Base-by-base conservation (phyloP, 306 rosid genomes). In the Dryas octopetala region DNA sequence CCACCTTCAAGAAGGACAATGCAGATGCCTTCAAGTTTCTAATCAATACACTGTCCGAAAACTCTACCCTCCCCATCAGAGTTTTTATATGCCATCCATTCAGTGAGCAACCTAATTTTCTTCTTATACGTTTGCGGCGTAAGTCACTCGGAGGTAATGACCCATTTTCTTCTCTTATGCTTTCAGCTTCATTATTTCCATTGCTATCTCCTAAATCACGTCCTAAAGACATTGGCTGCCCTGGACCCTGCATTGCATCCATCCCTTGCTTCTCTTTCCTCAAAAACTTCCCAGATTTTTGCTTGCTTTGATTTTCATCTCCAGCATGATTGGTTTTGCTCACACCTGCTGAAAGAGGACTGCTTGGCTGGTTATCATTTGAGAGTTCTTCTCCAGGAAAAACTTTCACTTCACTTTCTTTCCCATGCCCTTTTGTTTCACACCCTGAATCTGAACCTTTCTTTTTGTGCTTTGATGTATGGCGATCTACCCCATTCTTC, bases 401-500 rank as follows among this genome's bases (percentile, higher is more conserved):
- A 58, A 79, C 89, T 80, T 92, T 92, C 54, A 59, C 85, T 46
- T 84, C 85, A 64, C 74, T 82, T 67, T 79, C 84, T 77, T 87
- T 85, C 55, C 76, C 85, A 65, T 83, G 78, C 51, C 83, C 88
- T 60, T 86, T 88, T 54, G 19, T 76, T 48, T 80, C 85, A 81
- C 84, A 74, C 58, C 87, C 91, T 47, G 89, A 76, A 81, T 68
- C 91, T 40, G 79, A 64, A 58, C 71, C 78, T 53, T 78, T 83
- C 71, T 83, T 89, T 81, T 72, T 90, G 48, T 85, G 84, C 68
- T 85, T 90, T 57, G 85, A 84, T 45, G 86, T 76, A 68, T 88
- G 85, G 68, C 78, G 82, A 7, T 88, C 90, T 53, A 86, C 9
- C 68, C 94, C 94, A 79, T 90, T 89, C 86, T 91, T 96, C 77